Percentiles rank a stretch among this genome's conserved stretches.
Evolutionary conservation across 305 asterid genomes (phyloP).

Genomic region (Stenogyne calaminthoides): DNA sequence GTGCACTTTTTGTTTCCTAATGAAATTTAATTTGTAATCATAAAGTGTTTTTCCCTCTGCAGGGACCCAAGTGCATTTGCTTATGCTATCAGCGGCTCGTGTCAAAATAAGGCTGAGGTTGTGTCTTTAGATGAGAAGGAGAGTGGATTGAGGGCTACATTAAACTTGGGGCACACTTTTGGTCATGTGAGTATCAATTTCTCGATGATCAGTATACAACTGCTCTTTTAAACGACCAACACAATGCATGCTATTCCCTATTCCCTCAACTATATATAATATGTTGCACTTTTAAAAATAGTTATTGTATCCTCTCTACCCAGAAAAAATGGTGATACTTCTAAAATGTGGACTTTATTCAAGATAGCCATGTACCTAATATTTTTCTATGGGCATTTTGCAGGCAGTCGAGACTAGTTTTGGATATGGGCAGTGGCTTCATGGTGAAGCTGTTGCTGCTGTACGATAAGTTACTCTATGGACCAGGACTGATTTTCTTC

Average conservation of each 20-base stretch:
- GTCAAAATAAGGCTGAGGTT: conserved; percentile 97
- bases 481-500: background rate
- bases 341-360: conserved; percentile 8
- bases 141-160: conserved; percentile 89
- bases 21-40: conserved; percentile 22
- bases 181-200: conserved; percentile 76
- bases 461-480: conserved; percentile 52
- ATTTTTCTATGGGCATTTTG: conserved; percentile 26
- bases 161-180: conserved; percentile 97
- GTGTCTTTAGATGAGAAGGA: conserved; percentile 96
- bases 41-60: conserved; percentile 28
- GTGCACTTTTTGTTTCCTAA: conserved; percentile 10
- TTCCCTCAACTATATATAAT: conserved; percentile 2
- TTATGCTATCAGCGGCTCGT: conserved; percentile 93
- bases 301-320: conserved; percentile 1
- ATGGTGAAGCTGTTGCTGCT: conserved; percentile 98
- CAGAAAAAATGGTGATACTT: background rate
- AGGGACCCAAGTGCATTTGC: conserved; percentile 84
- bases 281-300: background rate
- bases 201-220: conserved; percentile 7
- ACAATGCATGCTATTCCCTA: background rate
- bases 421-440: conserved; percentile 96
- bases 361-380: conserved; percentile 6
- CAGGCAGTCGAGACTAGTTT: conserved; percentile 95
- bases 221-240: conserved; percentile 14